Evolutionary conservation across 305 asterid genomes (phyloP).

Genomic region (Fraxinus floribunda): DNA sequence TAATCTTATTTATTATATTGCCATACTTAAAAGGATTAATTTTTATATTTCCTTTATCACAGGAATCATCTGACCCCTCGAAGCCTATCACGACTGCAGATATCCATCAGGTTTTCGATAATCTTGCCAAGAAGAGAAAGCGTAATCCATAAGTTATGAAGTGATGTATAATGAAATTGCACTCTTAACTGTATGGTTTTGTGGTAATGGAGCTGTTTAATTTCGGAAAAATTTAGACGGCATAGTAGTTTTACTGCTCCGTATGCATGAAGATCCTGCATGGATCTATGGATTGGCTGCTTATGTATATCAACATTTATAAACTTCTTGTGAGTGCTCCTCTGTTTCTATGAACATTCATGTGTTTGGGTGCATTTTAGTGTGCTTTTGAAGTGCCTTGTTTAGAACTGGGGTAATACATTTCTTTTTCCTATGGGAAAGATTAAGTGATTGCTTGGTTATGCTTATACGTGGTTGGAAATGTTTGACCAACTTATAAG

Average conservation of each 20-base stretch:
- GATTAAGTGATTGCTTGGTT: not conserved
- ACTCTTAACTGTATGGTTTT: not conserved
- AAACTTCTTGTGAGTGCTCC: not conserved
- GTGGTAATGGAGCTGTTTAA: conserved; percentile 12
- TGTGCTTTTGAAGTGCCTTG: not conserved
- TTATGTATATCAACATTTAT: conserved; percentile 22
- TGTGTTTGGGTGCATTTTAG: not conserved
- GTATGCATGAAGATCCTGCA: conserved; percentile 1
- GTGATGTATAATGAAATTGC: not conserved
- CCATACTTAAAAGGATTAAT: not conserved
- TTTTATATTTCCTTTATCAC: conserved; percentile 16
- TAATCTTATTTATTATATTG: not conserved
- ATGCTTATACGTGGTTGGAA: not conserved
- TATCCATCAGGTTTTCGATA: conserved; percentile 82
- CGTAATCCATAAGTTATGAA: conserved; percentile 42
- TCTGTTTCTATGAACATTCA: not conserved
- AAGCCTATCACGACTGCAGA: conserved; percentile 83
- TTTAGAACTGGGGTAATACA: not conserved
- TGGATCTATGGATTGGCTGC: conserved; percentile 7
- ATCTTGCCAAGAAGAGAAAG: conserved; percentile 85
- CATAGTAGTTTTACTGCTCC: conserved; percentile 10
- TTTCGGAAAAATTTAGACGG: not conserved
- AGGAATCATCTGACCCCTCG: conserved; percentile 76
- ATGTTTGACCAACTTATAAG: not conserved
- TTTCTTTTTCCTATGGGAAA: not conserved